Base-by-base conservation (phyloP, 805 yeast genomes). In the Saturnispora saitoi region DNA sequence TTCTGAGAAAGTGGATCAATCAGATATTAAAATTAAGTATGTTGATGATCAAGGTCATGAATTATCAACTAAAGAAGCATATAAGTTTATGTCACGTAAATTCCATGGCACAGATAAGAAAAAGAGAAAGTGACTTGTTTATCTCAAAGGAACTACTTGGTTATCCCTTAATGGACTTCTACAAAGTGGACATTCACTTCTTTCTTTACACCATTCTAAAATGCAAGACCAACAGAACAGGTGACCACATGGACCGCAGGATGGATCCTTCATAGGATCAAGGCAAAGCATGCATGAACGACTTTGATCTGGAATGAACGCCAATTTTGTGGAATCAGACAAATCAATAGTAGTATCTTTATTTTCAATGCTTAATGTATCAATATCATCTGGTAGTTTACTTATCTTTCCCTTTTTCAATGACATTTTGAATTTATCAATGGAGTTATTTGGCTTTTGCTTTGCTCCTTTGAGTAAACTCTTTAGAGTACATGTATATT, bases 201-300 rank as follows among this genome's bases (percentile, higher is more conserved):
- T 74, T 55, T 89, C 96, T 53, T 87, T 72, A 50, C 89, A 78
- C 98, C 98, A 91, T 56, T 86, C 95, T 6, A 80, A 72, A 4
- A 89, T 80, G 62, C 98, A 91, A 6, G 70, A 72, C 97, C 98
- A 91, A 66, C 99, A 91, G 63, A 86, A 91, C 14, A 87, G 50
- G 63, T 91, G 99, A 0, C 98, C 99, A 66, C 99, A 91, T 4
- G 81, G 77, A 0, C 95, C 88, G 51, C 86, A 78, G 1, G 95
- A 71, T 4, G 99, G 98, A 52, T 86, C 78, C 1, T 67, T 71
- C 93, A 91, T 86, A 14, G 75, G 71, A 8, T 85, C 81, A 22
- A 91, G 71, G 62, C 99, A 91, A 19, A 93, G 71, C 75, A 89
- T 83, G 61, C 99, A 91, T 38, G 75, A 72, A 47, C 97, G 72